Conservation (phyloP, 2,329 filamentous ascomycete genomes). For the Dichotomopilus funicola region DNA sequence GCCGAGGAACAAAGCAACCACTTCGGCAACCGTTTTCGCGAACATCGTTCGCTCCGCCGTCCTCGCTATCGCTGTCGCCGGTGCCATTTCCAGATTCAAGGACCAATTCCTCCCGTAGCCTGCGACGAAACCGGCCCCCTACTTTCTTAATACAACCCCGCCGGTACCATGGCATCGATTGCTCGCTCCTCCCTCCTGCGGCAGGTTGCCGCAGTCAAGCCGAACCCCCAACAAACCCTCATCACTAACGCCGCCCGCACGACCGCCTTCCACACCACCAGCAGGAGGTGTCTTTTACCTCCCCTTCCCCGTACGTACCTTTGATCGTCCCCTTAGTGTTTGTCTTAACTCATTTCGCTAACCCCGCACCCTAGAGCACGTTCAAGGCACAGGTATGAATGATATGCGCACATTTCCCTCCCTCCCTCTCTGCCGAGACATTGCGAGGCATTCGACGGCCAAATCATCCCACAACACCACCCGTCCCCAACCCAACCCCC, state of each 20-base stretch:
- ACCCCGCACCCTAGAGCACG: slow-evolving; percentile 48
- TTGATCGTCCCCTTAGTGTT: background rate
- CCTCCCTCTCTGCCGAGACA: background rate
- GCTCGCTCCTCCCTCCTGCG: slow-evolving; percentile 49
- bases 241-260: slow-evolving; percentile 44
- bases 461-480: background rate
- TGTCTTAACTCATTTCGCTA: slow-evolving; percentile 10
- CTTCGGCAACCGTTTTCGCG: slow-evolving; percentile 20
- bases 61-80: slow-evolving; percentile 24
- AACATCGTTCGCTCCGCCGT: slow-evolving; percentile 8
- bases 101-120: slow-evolving; percentile 11
- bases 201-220: slow-evolving; percentile 36
- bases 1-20: slow-evolving; percentile 20
- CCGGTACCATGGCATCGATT: slow-evolving; percentile 48
- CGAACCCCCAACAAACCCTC: slow-evolving; percentile 28
- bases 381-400: slow-evolving; percentile 64
- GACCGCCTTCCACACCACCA: slow-evolving; percentile 82
- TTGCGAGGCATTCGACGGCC: background rate
- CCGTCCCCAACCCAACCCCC: background rate
- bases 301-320: slow-evolving; percentile 70
- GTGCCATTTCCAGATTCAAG: slow-evolving; percentile 4
- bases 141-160: slow-evolving; percentile 3
- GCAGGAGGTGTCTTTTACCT: slow-evolving; percentile 69
- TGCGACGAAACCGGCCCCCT: slow-evolving; percentile 19
- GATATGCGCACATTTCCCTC: slow-evolving; percentile 18